Evolutionary conservation across 495 filamentous ascomycete genomes (phyloP), one percentile per base, ranked within the genome.

Genomic region (Cercophora sp.): DNA sequence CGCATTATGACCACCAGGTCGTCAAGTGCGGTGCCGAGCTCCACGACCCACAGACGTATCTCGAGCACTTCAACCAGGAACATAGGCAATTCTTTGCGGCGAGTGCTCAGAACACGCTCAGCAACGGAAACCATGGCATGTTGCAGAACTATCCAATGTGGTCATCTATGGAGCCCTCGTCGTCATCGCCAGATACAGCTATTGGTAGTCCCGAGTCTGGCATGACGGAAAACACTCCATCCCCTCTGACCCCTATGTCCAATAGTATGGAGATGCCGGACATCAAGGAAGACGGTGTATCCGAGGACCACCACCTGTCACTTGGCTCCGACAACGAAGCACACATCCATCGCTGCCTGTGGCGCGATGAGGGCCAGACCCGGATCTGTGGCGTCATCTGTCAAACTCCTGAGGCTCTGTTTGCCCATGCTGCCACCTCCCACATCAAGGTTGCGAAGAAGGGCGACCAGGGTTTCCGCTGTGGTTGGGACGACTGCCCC

Each of bases 401-500:
- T 22, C 29, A 49, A 1, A 56, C 55, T 16, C 52, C 65, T 4
- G 65, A 58, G 20, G 65, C 64, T 25, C 59, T 70, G 13, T 66
- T 66, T 34, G 42, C 44, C 10, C 67, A 70, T 19, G 57, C 63
- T 3, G 61, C 59, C 5, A 55, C 58, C 20, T 36, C 31, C 4
- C 67, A 70, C 40, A 66, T 68, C 47, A 61, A 57, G 48, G 41
- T 59, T 35, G 63, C 65, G 15, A 54, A 55, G n/a, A 70, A 70
- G 53, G 67, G 65, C 0, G 55, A 54, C 11, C 53, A 59, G 15
- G 63, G 63, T 1, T 68, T 69, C 47, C 51, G 59, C 8, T 70
- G 70, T 47, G 59, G 63, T 29, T 70, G 68, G 68, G 54, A 59
- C 26, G 65, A 60, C 47, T 72, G 69, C 45, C 55, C 57, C 19